phyloP scores from a whole-genome alignment of 768 basidiomycete genomes.

The Tephrocybe sp. region DNA sequence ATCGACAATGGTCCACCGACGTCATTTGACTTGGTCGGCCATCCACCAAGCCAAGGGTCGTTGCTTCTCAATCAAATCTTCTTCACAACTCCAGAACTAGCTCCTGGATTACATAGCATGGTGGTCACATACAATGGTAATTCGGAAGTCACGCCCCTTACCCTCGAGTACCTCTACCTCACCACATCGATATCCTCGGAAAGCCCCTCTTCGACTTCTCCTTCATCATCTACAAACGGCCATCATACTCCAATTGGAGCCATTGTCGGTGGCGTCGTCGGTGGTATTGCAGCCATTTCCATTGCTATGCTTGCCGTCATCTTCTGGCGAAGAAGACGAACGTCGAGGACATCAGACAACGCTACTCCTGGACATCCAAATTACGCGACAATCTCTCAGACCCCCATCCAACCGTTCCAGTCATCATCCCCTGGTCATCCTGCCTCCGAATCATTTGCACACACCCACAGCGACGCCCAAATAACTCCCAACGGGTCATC shows the following conservation, averaged over 20 bases:
- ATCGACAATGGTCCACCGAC: conserved; percentile 5
- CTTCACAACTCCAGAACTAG: conserved; percentile 10
- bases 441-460: neutral
- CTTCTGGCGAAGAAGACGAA: conserved; percentile 1
- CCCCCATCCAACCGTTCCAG: neutral
- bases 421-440: neutral
- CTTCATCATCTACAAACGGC: conserved; percentile 2
- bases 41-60: neutral
- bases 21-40: neutral
- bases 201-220: neutral
- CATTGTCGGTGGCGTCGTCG: conserved; percentile 20
- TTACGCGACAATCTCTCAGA: neutral
- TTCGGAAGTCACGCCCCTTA: conserved; percentile 22
- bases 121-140: conserved; percentile 9
- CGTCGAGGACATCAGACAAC: too few relatives aligned
- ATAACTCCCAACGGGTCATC: neutral
- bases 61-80: neutral
- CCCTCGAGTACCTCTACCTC: conserved; percentile 20
- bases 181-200: conserved; percentile 13
- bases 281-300: conserved; percentile 5
- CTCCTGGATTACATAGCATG: conserved; percentile 3
- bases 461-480: neutral
- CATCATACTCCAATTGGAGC: conserved; percentile 13
- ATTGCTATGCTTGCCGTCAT: neutral
- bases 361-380: too few relatives aligned